Base-by-base conservation (phyloP, 2,329 filamentous ascomycete genomes). In the Domatiomyces globalis region DNA sequence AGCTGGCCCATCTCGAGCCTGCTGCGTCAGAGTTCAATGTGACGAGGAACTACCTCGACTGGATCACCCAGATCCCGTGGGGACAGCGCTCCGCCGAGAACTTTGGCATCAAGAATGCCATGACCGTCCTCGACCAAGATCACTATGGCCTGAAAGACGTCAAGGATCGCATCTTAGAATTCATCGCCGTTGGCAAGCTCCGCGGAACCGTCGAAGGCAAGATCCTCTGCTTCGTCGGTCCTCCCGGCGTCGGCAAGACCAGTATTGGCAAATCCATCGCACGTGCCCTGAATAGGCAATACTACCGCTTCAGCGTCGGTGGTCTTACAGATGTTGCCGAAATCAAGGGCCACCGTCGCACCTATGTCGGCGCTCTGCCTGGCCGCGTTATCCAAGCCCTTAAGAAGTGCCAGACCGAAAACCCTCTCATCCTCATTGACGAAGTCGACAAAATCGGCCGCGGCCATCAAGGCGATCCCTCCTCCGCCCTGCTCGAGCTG, bases 331-430 rank as follows among this genome's bases (percentile, higher is more conserved):
- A 98, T 69, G 94, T 98, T 57, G 92, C 92, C 17, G 92, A 98
- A 67, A 96, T 98, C 75, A 98, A 98, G 73, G 92, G 92, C 48
- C 92, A 98, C 67, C 79, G 92, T 62, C 80, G 92, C 61, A 98
- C 92, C 2, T 98, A 98, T 61, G 92, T 98, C 49, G 92, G 94
- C 56, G 92, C 92, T 22, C 73, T 98, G 36, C 92, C 92, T 3
- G 94, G 92, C 48, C 85, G 94, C 53, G 95, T 98, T 65, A 96
- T 98, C 56, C 94, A 98, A 69, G 92, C 92, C 0, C 73, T 98
- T 63, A 98, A 98, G 76, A 98, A 98, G 69, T 96, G 90, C 66
- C 89, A 96, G 71, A 98, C 92, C 0, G 94, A 98, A 69, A 98
- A 98, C 66, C 92, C 92, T 25, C 75, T 98, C 27, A 88, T 98